Base-by-base conservation (phyloP, 192 early-diverging fungal genomes). In the Cetraspora pellucida region DNA sequence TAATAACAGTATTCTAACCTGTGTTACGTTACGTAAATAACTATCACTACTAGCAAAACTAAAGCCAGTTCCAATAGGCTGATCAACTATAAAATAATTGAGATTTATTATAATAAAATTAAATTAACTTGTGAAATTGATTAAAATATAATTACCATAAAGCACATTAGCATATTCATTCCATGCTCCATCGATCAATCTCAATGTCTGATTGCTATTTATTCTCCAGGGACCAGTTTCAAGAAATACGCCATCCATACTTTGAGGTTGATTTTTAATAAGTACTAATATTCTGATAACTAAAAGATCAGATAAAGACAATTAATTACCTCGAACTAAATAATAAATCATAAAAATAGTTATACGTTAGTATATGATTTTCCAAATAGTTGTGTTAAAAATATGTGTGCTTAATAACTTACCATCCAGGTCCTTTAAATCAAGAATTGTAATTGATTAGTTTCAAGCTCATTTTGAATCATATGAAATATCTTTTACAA, bases 231-330 rank as follows among this genome's bases (percentile, higher is more conserved):
- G 87, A 50, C 88, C 89, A 77, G 81, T 82, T 58, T 90, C 89
- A 57, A 90, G 78, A 78, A 90, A 90, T 52, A 89, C 73, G 30
- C 89, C 89, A 82, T 90, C 89, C 81, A 90, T 90, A 65, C 88
- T 89, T 37, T 43, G 64, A 73, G 17, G 28, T 31, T 31, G 16
- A 6, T 27, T 59, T 59, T 21, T 59, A 21, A 59, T 59, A 21
- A 25, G 8, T 28, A 59, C 21, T 59, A 59, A 21, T 1, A 59
- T 59, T 11, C 10, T 23, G 9, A 6, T 25, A 1, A 54, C 17
- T 8, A 44, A 44, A n/a, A 3, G 37, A 65, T 19, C 19, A 64
- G 19, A 13, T 16, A 44, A 46, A 19, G 30, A 23, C 17, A 23
- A 57, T 57, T 43, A 46, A 50, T 73, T 73, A 73, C 71, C 71